Percentiles rank a stretch among this genome's conserved stretches.
Evolutionary conservation across 2,329 filamentous ascomycete species (phyloP).

Genomic region (Myriosclerotinia scirpicola): DNA sequence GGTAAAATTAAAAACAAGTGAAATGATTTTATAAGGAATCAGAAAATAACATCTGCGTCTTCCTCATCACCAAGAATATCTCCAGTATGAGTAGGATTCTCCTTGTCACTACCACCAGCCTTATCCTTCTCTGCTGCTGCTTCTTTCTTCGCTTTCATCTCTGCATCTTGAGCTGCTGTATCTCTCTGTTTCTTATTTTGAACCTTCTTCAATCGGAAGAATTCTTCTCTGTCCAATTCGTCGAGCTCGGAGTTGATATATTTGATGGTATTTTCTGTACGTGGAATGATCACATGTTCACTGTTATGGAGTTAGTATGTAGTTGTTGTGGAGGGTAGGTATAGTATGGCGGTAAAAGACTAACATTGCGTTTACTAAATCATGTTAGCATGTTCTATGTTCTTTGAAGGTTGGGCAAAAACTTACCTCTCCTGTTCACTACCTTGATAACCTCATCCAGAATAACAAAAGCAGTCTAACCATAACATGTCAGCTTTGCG

Average conservation of each 20-base stretch:
- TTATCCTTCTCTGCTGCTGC: constrained; percentile 55
- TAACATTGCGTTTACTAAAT: constrained; percentile 85
- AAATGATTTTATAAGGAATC: constrained; percentile 26
- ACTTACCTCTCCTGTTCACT: constrained; percentile 85
- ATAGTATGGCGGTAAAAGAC: constrained; percentile 38
- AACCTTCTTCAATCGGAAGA: constrained; percentile 96
- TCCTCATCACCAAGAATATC: constrained; percentile 75
- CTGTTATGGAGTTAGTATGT: constrained; percentile 43
- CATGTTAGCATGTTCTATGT: constrained; percentile 33
- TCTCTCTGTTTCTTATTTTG: constrained; percentile 82
- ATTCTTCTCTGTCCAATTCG: constrained; percentile 95
- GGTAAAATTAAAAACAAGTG: constrained; percentile 10
- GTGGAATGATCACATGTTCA: constrained; percentile 93
- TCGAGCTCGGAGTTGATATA: constrained; percentile 99
- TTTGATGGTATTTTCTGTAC: constrained; percentile 99
- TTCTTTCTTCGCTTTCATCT: constrained; percentile 72
- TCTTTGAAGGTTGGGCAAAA: background rate
- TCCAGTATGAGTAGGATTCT: constrained; percentile 47
- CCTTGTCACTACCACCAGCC: constrained; percentile 39
- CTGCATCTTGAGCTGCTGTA: constrained; percentile 67
- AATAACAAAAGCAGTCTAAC: constrained; percentile 89
- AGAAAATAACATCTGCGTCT: constrained; percentile 87
- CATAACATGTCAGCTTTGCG: constrained; percentile 14
- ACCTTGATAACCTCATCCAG: constrained; percentile 99
- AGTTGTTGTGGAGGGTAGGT: background rate